phyloP scores from a whole-genome alignment of 2,329 filamentous ascomycete genomes.

The Xylogone sp. region DNA sequence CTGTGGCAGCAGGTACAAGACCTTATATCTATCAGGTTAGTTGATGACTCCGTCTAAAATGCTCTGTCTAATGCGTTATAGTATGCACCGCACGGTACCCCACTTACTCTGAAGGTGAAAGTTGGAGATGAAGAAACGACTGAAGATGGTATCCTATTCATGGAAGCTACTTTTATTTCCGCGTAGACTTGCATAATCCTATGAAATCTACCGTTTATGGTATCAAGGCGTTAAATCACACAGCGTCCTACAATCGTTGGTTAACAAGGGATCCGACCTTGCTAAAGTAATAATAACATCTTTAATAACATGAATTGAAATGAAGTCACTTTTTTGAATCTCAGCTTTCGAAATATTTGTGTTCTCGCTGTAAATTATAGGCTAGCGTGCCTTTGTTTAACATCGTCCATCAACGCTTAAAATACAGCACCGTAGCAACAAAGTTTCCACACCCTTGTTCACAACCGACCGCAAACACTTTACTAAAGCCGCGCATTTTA shows the following conservation, averaged over 20 bases:
- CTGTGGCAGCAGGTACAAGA: constrained; percentile 83
- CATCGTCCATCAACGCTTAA: too few species aligned
- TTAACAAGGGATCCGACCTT: constrained; percentile 4
- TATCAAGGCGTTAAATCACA: constrained; percentile 18
- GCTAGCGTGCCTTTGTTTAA: too few species aligned
- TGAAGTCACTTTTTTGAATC: background rate
- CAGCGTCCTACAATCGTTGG: constrained; percentile 24
- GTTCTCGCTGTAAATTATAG: background rate
- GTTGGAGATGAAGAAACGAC: constrained; percentile 73
- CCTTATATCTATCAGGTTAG: constrained; percentile 95
- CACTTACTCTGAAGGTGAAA: constrained; percentile 75
- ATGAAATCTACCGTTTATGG: background rate
- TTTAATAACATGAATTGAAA: background rate
- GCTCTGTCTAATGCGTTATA: constrained; percentile 34
- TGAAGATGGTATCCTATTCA: constrained; percentile 77
- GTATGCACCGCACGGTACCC: constrained; percentile 64
- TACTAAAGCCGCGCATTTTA: too few species aligned
- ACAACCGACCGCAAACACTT: too few species aligned
- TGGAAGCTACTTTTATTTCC: constrained; percentile 95
- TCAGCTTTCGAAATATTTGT: too few species aligned
- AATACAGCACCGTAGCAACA: too few species aligned
- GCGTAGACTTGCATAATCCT: constrained; percentile 24
- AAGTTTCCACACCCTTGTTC: too few species aligned
- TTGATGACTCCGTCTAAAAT: constrained; percentile 5
- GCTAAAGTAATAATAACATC: background rate